Base-by-base conservation (phyloP, 805 yeast species). In the Zygotorulaspora danielsina region DNA sequence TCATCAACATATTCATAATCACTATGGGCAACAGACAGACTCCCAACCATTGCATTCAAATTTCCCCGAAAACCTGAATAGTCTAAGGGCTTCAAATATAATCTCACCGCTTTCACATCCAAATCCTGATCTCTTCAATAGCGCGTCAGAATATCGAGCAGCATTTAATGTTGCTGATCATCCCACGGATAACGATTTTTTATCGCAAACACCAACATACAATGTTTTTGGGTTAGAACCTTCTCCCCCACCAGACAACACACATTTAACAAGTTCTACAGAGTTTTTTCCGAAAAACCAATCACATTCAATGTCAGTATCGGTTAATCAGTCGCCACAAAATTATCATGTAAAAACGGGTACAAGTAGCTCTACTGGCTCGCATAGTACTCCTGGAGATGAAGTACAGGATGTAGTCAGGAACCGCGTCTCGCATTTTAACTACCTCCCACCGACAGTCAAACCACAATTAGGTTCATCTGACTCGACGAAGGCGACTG, bases 1-100 rank as follows among this genome's bases (percentile, higher is more conserved):
- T 15, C 95, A 87, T 62, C 95, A 87, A 58, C 95, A 85, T 59
- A 79, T 83, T 32, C 90, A 84, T 60, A 85, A 85, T 56, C 88
- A 84, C 61, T 81, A 82, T 60, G 69, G 72, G 6, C 72, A 76
- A 2, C 72, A 71, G 5, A 13, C 38, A 11, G 47, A 48, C 20
- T 20, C 29, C 44, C 31, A 32, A 11, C 28, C 27, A 32, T 24
- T 30, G 11, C 26, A 39, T 19, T 20, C 38, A 11, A 39, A 34
- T 24, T 20, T 28, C 17, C 31, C 19, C 16, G 43, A 39, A 6
- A 18, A 36, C 18, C 13, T 39, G 20, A 19, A 32, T 12, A 20
- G 19, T 7, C 20, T 39, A 9, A 36, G 34, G 12, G 18, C 38
- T 10, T 11, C 21, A 16, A 15, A 11, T 22, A n/a, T 21, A 19